Percentiles rank a stretch among this genome's conserved stretches.
Conservation (phyloP, 2,329 filamentous ascomycete genomes). For the Fusarium pilosicola region DNA sequence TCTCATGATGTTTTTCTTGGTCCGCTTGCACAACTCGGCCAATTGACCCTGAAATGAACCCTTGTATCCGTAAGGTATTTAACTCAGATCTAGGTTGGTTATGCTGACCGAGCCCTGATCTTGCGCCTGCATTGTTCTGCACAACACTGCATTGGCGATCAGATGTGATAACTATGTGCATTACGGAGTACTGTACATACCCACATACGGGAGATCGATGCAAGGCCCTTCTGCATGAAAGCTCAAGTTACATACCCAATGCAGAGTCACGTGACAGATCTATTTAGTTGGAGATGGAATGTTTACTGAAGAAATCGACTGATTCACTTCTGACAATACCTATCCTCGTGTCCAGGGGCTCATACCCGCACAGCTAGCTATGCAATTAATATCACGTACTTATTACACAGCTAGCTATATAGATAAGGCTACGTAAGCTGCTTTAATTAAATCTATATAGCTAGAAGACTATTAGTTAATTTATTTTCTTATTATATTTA, state of each 20-base stretch:
- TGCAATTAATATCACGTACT: too few relatives aligned
- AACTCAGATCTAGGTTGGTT: conserved; percentile 11
- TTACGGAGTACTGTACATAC: conserved; percentile 10
- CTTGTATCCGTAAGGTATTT: background rate
- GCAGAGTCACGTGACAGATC: conserved; percentile 6
- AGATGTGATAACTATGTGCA: conserved; percentile 31
- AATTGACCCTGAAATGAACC: conserved; percentile 8
- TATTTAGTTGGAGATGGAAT: background rate
- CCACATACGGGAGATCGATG: conserved; percentile 39
- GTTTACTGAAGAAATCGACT: conserved; percentile 9
- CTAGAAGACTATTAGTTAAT: too few relatives aligned
- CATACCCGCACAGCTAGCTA: too few relatives aligned
- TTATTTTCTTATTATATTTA: too few relatives aligned
- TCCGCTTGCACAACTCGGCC: background rate
- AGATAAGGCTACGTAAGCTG: too few relatives aligned
- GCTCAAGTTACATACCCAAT: conserved; percentile 14
- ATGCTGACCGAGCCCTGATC: conserved; percentile 20
- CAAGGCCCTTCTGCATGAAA: conserved; percentile 41
- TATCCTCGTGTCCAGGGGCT: background rate
- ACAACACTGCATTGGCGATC: conserved; percentile 44
- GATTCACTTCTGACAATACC: background rate
- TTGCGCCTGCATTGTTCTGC: conserved; percentile 35
- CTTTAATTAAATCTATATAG: too few relatives aligned
- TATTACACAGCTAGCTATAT: too few relatives aligned
- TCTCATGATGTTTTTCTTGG: conserved; percentile 30